Conservation (phyloP, 73 alveolate genomes). For the Uronychia setigera region DNA sequence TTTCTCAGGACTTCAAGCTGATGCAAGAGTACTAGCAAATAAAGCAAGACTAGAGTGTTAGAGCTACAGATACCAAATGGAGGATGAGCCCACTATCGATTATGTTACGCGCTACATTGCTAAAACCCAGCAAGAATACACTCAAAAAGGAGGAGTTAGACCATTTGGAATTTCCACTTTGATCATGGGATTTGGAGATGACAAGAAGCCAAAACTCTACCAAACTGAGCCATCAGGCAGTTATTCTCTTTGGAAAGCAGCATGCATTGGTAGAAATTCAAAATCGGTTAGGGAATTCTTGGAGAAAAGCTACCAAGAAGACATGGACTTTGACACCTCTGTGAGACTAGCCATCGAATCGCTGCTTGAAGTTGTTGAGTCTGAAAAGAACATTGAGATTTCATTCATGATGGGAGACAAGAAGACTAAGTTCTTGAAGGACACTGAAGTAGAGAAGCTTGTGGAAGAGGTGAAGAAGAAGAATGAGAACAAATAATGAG, state of each 20-base stretch:
- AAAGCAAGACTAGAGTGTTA: constrained; percentile 92
- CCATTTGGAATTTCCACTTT: constrained; percentile 96
- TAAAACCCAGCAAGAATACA: constrained; percentile 84
- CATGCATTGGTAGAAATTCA: constrained; percentile 92
- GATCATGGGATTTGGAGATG: constrained; percentile 90
- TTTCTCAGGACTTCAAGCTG: constrained; percentile 97
- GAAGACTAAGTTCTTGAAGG: constrained; percentile 57
- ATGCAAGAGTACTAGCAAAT: constrained; percentile 93
- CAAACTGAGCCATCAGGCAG: constrained; percentile 97
- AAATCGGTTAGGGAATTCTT: constrained; percentile 85
- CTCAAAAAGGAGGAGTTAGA: constrained; percentile 97
- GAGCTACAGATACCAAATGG: constrained; percentile 82
- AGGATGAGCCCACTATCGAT: constrained; percentile 91
- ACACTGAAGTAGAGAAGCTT: constrained; percentile 67
- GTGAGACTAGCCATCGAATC: constrained; percentile 85
- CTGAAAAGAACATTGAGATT: constrained; percentile 94
- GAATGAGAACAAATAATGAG: constrained; percentile 64
- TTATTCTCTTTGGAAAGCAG: constrained; percentile 95
- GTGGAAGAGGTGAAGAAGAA: constrained; percentile 69
- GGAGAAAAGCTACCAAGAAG: constrained; percentile 88
- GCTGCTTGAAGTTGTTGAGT: constrained; percentile 92
- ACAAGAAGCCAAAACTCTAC: constrained; percentile 82
- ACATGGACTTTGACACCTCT: constrained; percentile 75
- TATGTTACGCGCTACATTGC: constrained; percentile 93
- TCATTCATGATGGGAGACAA: constrained; percentile 81